phyloP scores from a whole-genome alignment of 257 asterid genomes.

The Solanum paucissectum region DNA sequence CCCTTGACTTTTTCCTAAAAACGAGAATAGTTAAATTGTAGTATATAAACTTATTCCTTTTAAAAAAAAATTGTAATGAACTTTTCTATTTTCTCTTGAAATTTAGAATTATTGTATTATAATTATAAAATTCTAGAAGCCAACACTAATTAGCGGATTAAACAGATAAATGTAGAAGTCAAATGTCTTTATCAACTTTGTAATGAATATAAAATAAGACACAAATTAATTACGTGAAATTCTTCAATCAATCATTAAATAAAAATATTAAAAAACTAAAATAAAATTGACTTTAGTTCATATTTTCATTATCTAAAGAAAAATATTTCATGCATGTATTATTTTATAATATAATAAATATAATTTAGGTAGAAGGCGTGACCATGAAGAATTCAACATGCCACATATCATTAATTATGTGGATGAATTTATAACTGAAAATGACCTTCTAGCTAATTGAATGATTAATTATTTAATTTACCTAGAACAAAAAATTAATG shows the following conservation, averaged over 20 bases:
- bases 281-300: not conserved
- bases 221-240: not conserved
- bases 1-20: not conserved
- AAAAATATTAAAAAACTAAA: not conserved
- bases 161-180: not conserved
- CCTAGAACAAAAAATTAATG: not conserved
- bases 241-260: not conserved
- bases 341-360: not conserved
- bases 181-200: not conserved
- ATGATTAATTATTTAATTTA: not conserved
- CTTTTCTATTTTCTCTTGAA: not conserved
- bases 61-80: not conserved
- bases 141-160: not conserved
- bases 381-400: not conserved
- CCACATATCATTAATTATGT: not conserved
- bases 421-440: not conserved
- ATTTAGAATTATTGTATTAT: not conserved
- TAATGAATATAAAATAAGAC: not conserved
- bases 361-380: not conserved
- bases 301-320: not conserved
- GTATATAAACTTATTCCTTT: not conserved
- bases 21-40: not conserved
- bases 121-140: not conserved
- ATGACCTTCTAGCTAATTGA: not conserved
- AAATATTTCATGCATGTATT: not conserved